Base-by-base conservation (phyloP, 2,329 filamentous ascomycete species). In the Claviceps humidiphila region DNA sequence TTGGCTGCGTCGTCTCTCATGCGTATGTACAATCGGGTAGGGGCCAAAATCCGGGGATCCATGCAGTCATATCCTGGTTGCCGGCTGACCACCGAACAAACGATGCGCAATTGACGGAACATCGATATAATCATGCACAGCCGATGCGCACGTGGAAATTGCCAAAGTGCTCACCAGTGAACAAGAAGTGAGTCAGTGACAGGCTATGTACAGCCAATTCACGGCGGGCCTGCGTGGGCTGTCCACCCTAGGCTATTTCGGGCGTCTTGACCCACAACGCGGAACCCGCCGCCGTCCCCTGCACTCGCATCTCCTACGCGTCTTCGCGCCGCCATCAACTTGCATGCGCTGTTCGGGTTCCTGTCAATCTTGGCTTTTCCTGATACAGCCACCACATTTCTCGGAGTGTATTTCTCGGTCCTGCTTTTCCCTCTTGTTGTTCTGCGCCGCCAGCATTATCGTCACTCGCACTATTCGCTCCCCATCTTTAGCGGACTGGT, bases 161-260 rank as follows among this genome's bases (percentile, higher is more conserved):
- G 26, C 26, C 26, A 30, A 30, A 30, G 26, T 30, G 26, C 26
- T 30, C 26, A 30, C 26, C 8, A 34, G 30, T 34, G 30, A 34
- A 11, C 9, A 34, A 34, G 9, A 34, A 30, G 30, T 34, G 30
- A 30, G 24, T 26, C 24, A 26, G 24, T 26, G 24, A 26, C 26
- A 24, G 24, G 24, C 24, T 24, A n/a, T n/a, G n/a, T n/a, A 30
- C 26, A 34, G 30, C 30, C 9, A 34, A 34, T 34, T 34, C 30
- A 34, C 30, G 30, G 9, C 26, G 22, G 30, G 30, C 30, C 30
- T 11, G 30, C 30, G 30, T 34, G 30, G 30, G 30, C 9, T 34
- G 43, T 39, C 26, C 30, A 50, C 60, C 53, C 64, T 66, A 66
- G 56, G 40, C 63, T 58, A 17, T 52, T 61, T 58, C 54, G 54